These are phyloP conservation scores for Aspergillus wentii DNA, from an alignment of 495 filamentous ascomycete species.

Conservation along the genomic window DNA sequence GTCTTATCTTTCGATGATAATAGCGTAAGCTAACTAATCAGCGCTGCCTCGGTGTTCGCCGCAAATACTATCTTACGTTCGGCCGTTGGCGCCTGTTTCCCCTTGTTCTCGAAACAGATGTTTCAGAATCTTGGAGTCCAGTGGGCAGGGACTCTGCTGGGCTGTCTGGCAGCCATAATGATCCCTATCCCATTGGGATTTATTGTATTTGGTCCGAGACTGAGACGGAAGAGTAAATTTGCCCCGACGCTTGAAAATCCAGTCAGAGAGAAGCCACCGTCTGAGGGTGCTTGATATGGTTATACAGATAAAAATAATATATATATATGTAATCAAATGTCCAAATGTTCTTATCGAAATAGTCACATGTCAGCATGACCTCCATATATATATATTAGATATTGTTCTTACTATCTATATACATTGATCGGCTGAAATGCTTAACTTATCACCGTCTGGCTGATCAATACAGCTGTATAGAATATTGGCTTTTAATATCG, in stretches of 20 bases:
- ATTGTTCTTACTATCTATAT: too few relatives aligned
- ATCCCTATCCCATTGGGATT: conserved; percentile 63
- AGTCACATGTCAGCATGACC: too few relatives aligned
- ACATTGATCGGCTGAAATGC: too few relatives aligned
- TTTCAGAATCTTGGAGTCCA: conserved; percentile 71
- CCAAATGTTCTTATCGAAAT: too few relatives aligned
- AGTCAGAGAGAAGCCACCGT: too few relatives aligned
- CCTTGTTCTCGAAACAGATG: conserved; percentile 77
- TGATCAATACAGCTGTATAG: too few relatives aligned
- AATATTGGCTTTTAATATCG: too few relatives aligned
- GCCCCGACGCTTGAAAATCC: conserved; percentile 24
- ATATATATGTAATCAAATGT: too few relatives aligned
- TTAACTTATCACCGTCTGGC: too few relatives aligned
- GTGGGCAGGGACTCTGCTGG: conserved; percentile 74
- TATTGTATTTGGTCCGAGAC: conserved; percentile 24
- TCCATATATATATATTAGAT: too few relatives aligned
- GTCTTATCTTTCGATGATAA: conserved; percentile 26
- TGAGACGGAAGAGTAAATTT: conserved; percentile 34
- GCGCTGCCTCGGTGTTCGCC: conserved; percentile 86
- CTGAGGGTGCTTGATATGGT: too few relatives aligned
- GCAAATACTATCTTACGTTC: conserved; percentile 85
- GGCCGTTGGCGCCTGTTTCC: conserved; percentile 71
- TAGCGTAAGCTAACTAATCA: conserved; percentile 15
- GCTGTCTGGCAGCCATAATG: conserved; percentile 62
- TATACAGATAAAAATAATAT: too few relatives aligned